Percentiles rank a stretch among this genome's conserved stretches.
Conservation (phyloP, 163 green algal genomes). For the Dunaliella salina region DNA sequence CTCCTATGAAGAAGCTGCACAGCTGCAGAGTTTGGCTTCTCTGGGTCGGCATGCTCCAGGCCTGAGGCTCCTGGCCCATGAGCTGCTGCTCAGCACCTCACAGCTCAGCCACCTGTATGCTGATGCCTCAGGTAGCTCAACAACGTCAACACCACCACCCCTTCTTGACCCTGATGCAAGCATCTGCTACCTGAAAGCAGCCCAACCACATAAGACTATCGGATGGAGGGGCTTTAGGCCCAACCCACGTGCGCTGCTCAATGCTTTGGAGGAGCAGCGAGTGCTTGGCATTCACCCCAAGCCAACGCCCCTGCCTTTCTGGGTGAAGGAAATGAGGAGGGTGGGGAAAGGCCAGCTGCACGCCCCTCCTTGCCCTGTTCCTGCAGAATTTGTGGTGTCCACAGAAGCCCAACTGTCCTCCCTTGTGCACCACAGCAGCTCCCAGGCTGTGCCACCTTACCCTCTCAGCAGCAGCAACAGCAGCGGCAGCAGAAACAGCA, state of each 20-base stretch:
- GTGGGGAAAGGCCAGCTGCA: background rate
- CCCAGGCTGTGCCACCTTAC: background rate
- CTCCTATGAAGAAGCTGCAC: constrained; percentile 9
- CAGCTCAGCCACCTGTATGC: constrained; percentile 35
- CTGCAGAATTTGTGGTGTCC: background rate
- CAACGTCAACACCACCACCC: background rate
- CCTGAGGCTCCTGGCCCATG: constrained; percentile 30
- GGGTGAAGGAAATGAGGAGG: background rate
- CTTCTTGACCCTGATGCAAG: background rate
- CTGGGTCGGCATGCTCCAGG: constrained; percentile 36
- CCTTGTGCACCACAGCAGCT: constrained; percentile 15
- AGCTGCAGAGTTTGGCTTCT: constrained; percentile 15
- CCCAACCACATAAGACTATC: background rate
- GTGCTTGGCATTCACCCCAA: background rate
- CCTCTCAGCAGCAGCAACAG: background rate
- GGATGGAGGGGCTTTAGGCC: background rate
- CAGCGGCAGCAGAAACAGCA: too few relatives aligned
- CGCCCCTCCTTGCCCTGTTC: constrained; percentile 24
- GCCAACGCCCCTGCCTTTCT: background rate
- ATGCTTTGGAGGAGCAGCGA: background rate
- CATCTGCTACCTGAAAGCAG: background rate
- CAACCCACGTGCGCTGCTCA: background rate
- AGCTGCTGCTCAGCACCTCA: constrained; percentile 26
- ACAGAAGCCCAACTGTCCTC: constrained; percentile 14
- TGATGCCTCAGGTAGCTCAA: background rate